Percentiles rank a stretch among this genome's conserved stretches.
These are phyloP conservation scores for Apophysomyces variabilis DNA, from an alignment of 371 early-diverging fungal genomes.

Conservation along the genomic window DNA sequence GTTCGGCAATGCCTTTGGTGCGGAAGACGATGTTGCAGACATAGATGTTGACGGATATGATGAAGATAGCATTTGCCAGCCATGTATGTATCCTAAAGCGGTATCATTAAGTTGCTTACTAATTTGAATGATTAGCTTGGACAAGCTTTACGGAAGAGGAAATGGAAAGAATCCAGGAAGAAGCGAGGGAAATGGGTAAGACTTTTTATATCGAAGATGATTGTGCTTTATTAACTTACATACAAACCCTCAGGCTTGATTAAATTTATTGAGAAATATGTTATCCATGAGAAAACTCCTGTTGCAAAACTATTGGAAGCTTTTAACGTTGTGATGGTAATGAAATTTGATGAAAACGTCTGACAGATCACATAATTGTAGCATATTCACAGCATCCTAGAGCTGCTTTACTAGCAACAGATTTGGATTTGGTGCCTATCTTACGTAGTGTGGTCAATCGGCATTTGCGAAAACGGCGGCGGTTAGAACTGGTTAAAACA, in stretches of 20 bases:
- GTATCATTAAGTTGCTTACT: background rate
- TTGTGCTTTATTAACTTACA: background rate
- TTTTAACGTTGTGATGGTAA: conserved; percentile 51
- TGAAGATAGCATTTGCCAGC: conserved; percentile 29
- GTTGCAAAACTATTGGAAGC: conserved; percentile 61
- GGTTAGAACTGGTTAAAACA: conserved; percentile 65
- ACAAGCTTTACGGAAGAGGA: conserved; percentile 46
- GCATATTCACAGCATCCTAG: conserved; percentile 37
- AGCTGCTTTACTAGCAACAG: conserved; percentile 37
- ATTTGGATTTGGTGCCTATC: conserved; percentile 55
- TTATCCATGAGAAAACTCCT: conserved; percentile 47
- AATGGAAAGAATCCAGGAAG: conserved; percentile 34
- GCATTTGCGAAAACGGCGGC: conserved; percentile 61
- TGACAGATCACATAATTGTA: conserved; percentile 1
- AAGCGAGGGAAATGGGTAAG: conserved; percentile 41
- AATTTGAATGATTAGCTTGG: conserved; percentile 32
- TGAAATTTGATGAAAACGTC: conserved; percentile 5
- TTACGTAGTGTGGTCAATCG: conserved; percentile 56
- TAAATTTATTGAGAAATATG: conserved; percentile 63
- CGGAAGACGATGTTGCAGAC: conserved; percentile 37
- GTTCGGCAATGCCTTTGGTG: conserved; percentile 31
- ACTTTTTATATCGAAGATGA: background rate
- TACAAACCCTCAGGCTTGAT: conserved; percentile 25
- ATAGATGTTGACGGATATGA: conserved; percentile 39
- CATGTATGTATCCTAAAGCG: conserved; percentile 14